Base-by-base conservation (phyloP, 2,329 filamentous ascomycete genomes). In the Aspergillus ochraceoroseus region DNA sequence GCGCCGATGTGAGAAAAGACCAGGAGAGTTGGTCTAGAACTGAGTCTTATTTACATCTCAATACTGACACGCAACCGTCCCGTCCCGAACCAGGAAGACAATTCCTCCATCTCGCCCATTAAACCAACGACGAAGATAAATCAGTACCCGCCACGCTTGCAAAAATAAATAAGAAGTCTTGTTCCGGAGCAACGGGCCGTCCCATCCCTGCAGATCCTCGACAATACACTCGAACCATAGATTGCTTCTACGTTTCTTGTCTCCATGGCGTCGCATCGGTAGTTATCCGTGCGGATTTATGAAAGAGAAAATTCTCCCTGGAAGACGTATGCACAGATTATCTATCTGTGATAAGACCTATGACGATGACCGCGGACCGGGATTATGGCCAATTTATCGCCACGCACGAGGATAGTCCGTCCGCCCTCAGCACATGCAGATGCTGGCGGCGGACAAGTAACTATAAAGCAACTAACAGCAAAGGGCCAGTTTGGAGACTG, bases 231-330 rank as follows among this genome's bases (percentile, higher is more conserved):
- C 7, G 52, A 49, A 4, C 40, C 33, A 27, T 56, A 44, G 27
- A 57, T n/a, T n/a, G 27, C 2, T 54, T 60, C 34, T 58, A 62
- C 22, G 71, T 51, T 26, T 69, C 54, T 17, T 46, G 56, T 32
- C 55, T 55, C 68, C 68, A 71, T 17, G 52, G 37, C 1, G 36
- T 38, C 8, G 44, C 35, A 15, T 62, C 38, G 1, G 42, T 43
- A 1, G 43, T 41, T 1, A 56, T 52, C 4, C 37, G 46, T 22
- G 51, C 41, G n/a, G n/a, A n/a, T n/a, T n/a, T n/a, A n/a, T n/a
- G n/a, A n/a, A n/a, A n/a, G n/a, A n/a, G 27, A 28, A 64, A 60
- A 32, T 4, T 55, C 55, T 2, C 12, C 12, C 30, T 58, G 57
- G 46, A 61, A 56, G 18, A 58, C 11, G 9, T 54, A 13, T 2